A percentile compares a stretch with the other conserved stretches of the same genome.
Conservation (phyloP, 208 protist species). For the Herpetomonas tarakana region DNA sequence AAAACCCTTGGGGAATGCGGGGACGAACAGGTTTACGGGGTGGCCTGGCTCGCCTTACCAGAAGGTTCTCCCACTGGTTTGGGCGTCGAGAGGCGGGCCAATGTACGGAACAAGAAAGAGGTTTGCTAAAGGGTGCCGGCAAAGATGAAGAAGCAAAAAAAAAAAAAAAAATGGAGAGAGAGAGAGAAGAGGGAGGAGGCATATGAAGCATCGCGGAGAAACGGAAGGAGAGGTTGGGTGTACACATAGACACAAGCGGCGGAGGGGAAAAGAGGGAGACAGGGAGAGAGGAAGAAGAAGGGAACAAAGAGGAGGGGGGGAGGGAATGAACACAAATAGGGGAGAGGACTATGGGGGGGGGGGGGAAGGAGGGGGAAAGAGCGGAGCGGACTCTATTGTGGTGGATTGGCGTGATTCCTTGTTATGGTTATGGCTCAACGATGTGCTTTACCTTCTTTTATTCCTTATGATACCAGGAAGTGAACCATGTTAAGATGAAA, state of each 20-base stretch:
- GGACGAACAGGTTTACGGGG: too few relatives aligned
- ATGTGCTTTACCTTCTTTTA: too few relatives aligned
- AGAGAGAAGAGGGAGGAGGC: neutral
- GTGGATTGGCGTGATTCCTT: too few relatives aligned
- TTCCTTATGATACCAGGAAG: slow-evolving; percentile 2
- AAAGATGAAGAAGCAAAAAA: neutral
- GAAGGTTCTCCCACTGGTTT: too few relatives aligned
- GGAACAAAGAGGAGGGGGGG: neutral
- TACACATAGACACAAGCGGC: slow-evolving; percentile 9
- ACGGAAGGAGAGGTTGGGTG: neutral
- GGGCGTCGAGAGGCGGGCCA: neutral
- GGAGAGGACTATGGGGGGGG: neutral
- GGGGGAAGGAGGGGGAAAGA: neutral
- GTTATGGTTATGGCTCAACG: too few relatives aligned
- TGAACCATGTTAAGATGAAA: slow-evolving; percentile 1
- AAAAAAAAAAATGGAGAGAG: slow-evolving; percentile 8
- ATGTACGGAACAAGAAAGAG: neutral
- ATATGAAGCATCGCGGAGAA: neutral
- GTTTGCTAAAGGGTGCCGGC: too few relatives aligned
- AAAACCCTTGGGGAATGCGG: too few relatives aligned
- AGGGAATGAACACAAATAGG: neutral
- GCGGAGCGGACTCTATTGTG: neutral
- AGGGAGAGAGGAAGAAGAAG: slow-evolving; percentile 4
- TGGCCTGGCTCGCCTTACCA: too few relatives aligned
- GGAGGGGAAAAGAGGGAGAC: neutral